A percentile compares a stretch with the other conserved stretches of the same genome.
These are phyloP conservation scores for Schoenoplectus tabernaemontani DNA, from an alignment of 202 grass and related monocot species.

Conservation along the genomic window DNA sequence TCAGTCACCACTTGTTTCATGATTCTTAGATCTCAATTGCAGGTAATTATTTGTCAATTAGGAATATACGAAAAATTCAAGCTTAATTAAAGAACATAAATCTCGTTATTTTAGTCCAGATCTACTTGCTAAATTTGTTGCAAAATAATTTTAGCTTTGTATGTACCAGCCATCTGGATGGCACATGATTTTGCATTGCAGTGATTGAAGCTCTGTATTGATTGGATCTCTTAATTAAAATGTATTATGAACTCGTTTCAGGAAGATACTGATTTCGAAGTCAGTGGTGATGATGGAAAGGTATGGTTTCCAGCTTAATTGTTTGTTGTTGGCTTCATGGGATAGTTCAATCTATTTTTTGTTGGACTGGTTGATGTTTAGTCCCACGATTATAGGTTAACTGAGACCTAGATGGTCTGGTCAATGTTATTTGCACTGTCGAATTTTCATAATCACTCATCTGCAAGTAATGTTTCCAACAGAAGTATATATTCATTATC, in stretches of 20 bases:
- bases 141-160: not conserved
- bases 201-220: not conserved
- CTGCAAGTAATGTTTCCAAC: slow-evolving; percentile 4
- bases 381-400: not conserved
- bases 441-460: not conserved
- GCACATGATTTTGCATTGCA: not conserved
- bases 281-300: slow-evolving; percentile 59
- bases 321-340: not conserved
- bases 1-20: not conserved
- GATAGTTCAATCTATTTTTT: slow-evolving; percentile 15
- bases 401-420: not conserved
- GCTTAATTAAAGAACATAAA: not conserved
- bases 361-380: not conserved
- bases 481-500: not conserved
- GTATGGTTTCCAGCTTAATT: slow-evolving; percentile 32
- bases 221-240: not conserved
- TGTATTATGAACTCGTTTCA: slow-evolving; percentile 38
- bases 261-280: slow-evolving; percentile 73
- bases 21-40: not conserved
- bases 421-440: not conserved
- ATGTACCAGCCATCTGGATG: not conserved
- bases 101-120: not conserved
- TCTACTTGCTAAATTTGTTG: not conserved
- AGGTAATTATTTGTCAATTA: not conserved
- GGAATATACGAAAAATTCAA: not conserved